These are phyloP conservation scores for Arthroderma uncinatum DNA, from an alignment of 2,329 filamentous ascomycete species.

Conservation along the genomic window DNA sequence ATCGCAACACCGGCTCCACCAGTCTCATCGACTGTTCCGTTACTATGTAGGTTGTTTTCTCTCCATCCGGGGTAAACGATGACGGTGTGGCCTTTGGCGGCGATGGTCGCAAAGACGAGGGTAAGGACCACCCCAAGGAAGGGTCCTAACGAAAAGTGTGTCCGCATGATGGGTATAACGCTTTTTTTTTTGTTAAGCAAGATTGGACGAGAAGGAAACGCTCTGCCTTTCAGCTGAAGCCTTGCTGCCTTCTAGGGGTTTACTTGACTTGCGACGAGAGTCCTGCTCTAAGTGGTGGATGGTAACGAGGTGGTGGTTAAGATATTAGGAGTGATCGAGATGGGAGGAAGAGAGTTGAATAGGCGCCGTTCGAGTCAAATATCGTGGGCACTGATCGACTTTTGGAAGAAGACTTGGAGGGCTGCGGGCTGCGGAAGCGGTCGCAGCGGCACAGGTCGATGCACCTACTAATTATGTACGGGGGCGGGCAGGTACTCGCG, in stretches of 20 bases:
- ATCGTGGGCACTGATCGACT: background rate
- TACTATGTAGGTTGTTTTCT: slow-evolving; percentile 74
- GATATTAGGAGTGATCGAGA: background rate
- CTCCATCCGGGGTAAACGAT: slow-evolving; percentile 79
- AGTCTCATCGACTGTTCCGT: slow-evolving; percentile 45
- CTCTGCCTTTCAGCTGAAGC: too few relatives aligned
- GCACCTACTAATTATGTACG: too few relatives aligned
- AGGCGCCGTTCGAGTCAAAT: background rate
- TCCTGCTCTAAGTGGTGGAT: too few relatives aligned
- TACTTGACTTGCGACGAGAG: too few relatives aligned
- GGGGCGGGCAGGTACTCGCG: background rate
- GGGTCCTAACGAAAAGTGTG: slow-evolving; percentile 20
- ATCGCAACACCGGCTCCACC: slow-evolving; percentile 38
- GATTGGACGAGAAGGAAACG: too few relatives aligned
- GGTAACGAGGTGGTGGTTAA: too few relatives aligned
- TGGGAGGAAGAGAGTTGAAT: background rate
- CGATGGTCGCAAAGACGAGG: slow-evolving; percentile 28
- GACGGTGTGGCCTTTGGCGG: slow-evolving; percentile 53
- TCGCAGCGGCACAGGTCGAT: background rate
- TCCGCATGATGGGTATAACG: slow-evolving; percentile 20
- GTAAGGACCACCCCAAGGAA: slow-evolving; percentile 23
- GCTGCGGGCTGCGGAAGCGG: background rate
- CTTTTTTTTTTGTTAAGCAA: background rate
- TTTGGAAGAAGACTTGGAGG: background rate
- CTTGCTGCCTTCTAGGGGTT: too few relatives aligned